Evolutionary conservation across 208 protist genomes (phyloP), one percentile per base, ranked within the genome.

Genomic region (Trypanosoma melophagium): DNA sequence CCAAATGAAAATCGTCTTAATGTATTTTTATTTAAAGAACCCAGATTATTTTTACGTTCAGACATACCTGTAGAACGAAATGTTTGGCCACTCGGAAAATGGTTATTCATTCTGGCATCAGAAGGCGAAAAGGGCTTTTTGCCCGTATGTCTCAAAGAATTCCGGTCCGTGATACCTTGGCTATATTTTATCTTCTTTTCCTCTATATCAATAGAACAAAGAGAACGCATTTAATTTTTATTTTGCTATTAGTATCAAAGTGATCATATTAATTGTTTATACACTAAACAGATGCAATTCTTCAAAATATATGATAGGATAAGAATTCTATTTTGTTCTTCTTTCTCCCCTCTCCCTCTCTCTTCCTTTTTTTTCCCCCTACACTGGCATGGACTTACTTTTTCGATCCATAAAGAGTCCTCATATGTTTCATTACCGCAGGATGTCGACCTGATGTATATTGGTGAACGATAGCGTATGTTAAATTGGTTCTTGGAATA

Each of bases 381-480:
- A 56, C 16, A 16, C 3, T 9, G 24, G 25, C 3, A 35, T 16
- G 13, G 10, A 35, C 10, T 62, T 17, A 50, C 3, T 45, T 52
- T 24, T 17, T 16, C 52, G 38, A 16, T 14, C 47, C 60, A n/a
- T 54, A 54, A 14, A 54, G 38, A 54, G 24, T 2, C 24, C 7
- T 40, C 58, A 62, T 62, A 14, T 24, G 38, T 38, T 66, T 40
- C 60, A 54, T 52, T n/a, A 66, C 19, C 16, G 7, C 2, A 19
- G 60, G 41, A 25, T 51, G 40, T 52, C 60, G 17, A 42, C 35
- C 51, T 7, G 41, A 22, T 19, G 60, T 66, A 42, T 66, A 66
- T 49, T 66, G 60, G 53, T 66, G 60, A 54, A 51, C 17, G 35
- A 66, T 38, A 57, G 60, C 38, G 53, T 57, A 52, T 22, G 22